Evolutionary conservation across 129 eudicot species (phyloP), one percentile per base, ranked within the genome.

Genomic region (Flaveria linearis): DNA sequence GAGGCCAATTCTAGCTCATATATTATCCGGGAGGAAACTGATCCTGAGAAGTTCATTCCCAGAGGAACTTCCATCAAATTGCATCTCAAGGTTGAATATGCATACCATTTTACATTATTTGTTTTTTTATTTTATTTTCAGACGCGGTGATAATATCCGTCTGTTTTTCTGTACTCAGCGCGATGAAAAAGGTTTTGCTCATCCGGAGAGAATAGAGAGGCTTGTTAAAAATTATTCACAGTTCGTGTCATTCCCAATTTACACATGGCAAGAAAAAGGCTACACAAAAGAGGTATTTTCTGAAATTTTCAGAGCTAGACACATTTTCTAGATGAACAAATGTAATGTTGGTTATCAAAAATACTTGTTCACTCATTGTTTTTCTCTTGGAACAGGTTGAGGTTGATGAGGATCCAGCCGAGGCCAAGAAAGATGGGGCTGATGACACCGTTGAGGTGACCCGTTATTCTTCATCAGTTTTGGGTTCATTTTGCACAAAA

Each of bases 221-320:
- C 98, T 93, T 39, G 90, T 93, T 77, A 88, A 90, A 74, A 93
- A 90, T 75, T 93, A 93, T 82, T 93, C 97, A 0, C 97, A 84
- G 78, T 93, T 93, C 77, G 97, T 90, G 56, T 93, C 98, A 12
- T 93, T 93, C 78, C 97, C 98, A 26, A 93, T 93, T 64, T 93
- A 88, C 84, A 90, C 93, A 28, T 93, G 98, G 97, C 97, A 90
- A 78, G 98, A 93, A 80, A 93, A 93, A 78, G 97, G 97, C 13
- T 82, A 18, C 76, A 93, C 96, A 3, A 93, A 93, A 79, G 98
- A 93, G 96, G 98, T 90, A 82, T 3, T 41, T 53, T 0, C 30
- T 3, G 49, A 52, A 16, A 5, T 26, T 45, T 17, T 16, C 33
- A 12, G 13, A 53, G 5, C 33, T 65, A 39, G 17, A 0, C 4